Evolutionary conservation across 805 yeast genomes (phyloP), one percentile per base, ranked within the genome.

Genomic region (Candida oleophila): DNA sequence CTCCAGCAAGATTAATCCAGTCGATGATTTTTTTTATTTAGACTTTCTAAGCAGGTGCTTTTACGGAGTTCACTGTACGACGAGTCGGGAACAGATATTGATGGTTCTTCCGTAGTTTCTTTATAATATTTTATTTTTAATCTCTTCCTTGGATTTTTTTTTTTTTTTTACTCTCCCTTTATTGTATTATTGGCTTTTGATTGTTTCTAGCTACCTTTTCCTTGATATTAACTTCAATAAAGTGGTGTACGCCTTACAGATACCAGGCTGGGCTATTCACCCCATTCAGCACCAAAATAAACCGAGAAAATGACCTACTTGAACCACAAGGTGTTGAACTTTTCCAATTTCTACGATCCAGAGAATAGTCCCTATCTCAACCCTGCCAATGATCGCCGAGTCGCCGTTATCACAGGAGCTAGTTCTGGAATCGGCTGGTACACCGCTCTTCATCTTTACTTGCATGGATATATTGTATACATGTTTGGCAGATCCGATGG

Each of bases 361-460:
- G 42, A 43, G 12, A 50, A 56, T 2, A 70, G 69, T 3, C 55
- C 57, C 2, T 71, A 62, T 49, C 55, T 51, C 35, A 49, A 68
- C 34, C 73, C 72, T 0, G 35, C 39, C 14, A 44, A 22, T 3
- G 62, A 62, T 11, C 52, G 62, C 7, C 50, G 65, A 35, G 69
- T 64, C 3, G 74, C 61, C 1, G 52, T 67, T 4, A 57, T 71
- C 11, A 71, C 76, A 3, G 76, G 75, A 3, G 76, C 71, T 11
- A 66, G 66, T 41, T 60, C 66, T 4, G 76, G 76, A 5, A 63
- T 71, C 41, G 76, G 76, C 11, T 71, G 65, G 66, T 70, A 51
- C 51, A 70, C 74, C 1, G 67, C 57, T 4, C 53, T 71, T 28
- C 73, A 70, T 50, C 60, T 71, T 21, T 69, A 66, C 50, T 55